Evolutionary conservation across 2,329 filamentous ascomycete genomes (phyloP), one percentile per base, ranked within the genome.

Genomic region (Coniochaeta ligniaria): DNA sequence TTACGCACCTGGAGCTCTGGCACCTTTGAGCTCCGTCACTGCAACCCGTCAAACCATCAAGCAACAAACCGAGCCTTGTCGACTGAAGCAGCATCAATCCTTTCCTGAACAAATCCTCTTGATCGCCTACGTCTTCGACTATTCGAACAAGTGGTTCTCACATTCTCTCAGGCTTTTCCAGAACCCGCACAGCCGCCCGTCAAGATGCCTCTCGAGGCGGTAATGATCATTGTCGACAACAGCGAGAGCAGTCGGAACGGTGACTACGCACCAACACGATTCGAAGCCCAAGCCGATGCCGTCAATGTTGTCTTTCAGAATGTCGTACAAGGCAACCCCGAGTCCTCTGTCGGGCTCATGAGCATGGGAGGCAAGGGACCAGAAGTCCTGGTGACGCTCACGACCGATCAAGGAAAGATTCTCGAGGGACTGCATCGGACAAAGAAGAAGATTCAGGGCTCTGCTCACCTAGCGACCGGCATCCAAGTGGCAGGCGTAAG

Each of bases 201-300:
- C 86, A 93, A 83, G 73, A 99, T 99, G 95, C 91, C 89, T 78
- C 88, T 99, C 78, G 95, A 99, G 87, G 96, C 95, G 80, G 96
- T 96, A 65, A 98, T 99, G 93, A 91, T 99, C 76, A 88, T 98
- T 83, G 92, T 98, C 72, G 95, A 99, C 84, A 99, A 98, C 83
- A 97, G 93, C 81, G 95, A 99, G 81, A 93, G 90, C 80, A 96
- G 92, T 81, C 88, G 95, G 74, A 99, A 99, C 78, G 95, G 96
- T 73, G 95, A 99, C 76, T 84, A 83, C 75, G 90, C 91, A 72
- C 94, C 95, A 62, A 96, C 93, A 67, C 87, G 95, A 76, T 99
- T 93, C 83, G 92, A 97, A 78, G 92, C 95, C 69, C 95, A 99
- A 83, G 84, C 91, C 68, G 95, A 99, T 76, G 93, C 94, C 60